Percentiles rank a stretch among this genome's conserved stretches.
Conservation (phyloP, 2,329 filamentous ascomycete species). For the Cryphonectria naterciae region DNA sequence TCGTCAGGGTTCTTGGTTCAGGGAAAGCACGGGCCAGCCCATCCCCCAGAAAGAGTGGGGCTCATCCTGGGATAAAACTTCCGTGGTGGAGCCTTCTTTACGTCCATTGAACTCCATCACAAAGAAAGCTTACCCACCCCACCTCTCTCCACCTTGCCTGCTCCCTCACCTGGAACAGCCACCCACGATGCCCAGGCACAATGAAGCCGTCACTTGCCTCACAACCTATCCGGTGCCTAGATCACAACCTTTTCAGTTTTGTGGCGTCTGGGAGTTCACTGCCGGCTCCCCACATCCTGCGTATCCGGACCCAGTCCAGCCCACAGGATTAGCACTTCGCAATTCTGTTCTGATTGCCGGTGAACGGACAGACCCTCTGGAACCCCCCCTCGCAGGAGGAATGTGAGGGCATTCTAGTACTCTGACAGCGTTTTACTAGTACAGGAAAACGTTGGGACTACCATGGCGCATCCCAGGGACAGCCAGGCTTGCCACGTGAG, state of each 20-base stretch:
- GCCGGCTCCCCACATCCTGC: slow-evolving; percentile 5
- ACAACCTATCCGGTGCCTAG: not conserved
- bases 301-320: not conserved
- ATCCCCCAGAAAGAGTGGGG: not conserved
- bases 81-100: not conserved
- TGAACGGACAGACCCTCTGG: not conserved
- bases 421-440: not conserved
- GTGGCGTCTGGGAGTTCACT: not conserved
- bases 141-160: not conserved
- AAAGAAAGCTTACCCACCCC: not conserved
- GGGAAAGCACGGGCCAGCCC: not conserved
- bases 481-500: slow-evolving; percentile 1
- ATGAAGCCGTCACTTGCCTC: not conserved
- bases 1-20: not conserved
- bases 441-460: not conserved
- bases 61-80: not conserved
- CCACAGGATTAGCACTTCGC: not conserved
- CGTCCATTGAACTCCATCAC: not conserved
- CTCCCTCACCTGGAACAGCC: not conserved
- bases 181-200: not conserved
- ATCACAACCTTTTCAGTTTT: not conserved
- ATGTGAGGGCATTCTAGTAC: not conserved
- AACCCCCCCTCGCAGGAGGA: not conserved
- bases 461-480: not conserved
- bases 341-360: not conserved